Evolutionary conservation across 2,329 filamentous ascomycete genomes (phyloP), one percentile per base, ranked within the genome.

Genomic region (Trichoderma arundinaceum): DNA sequence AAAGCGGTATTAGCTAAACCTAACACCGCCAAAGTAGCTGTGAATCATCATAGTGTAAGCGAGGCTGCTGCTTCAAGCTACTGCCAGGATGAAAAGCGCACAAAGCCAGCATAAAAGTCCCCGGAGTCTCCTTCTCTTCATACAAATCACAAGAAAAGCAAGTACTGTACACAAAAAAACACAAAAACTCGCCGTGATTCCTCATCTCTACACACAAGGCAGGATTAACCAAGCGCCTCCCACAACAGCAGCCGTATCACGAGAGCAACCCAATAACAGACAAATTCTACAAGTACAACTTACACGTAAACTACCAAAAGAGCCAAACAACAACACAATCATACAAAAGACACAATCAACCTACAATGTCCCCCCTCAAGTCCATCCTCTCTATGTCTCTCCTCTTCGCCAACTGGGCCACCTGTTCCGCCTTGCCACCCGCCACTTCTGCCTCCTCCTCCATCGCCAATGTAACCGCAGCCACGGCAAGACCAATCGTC

Each of bases 331-430:
- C 41, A 28, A 33, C 44, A 44, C 33, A 52, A 15, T 3, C 43
- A 48, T 33, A 46, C 12, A 38, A 3, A 35, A 48, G 2, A 44
- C 9, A 28, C 2, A 19, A 44, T 7, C 17, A 10, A 51, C 39
- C 39, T 28, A 46, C 32, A 56, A 60, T 60, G 57, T 28, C 22
- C 49, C 46, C 38, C 59, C 22, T 52, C 63, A 48, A 38, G 13
- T 17, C 35, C 54, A 19, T 64, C 59, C 10, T 53, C 33, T 38
- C 49, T 35, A 28, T 66, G 56, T 12, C 56, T 48, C 51, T 68
- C 58, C 32, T 66, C 46, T 44, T 56, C 58, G 8, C 41, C 43
- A 19, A 19, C 32, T 49, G 48, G 49, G 17, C 44, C 44, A 54
- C 64, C 4, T 58, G 49, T 5, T 17, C 57, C 22, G 8, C 60